Conservation (phyloP, 73 alveolate genomes). For the Tetrahymena thermophila region DNA sequence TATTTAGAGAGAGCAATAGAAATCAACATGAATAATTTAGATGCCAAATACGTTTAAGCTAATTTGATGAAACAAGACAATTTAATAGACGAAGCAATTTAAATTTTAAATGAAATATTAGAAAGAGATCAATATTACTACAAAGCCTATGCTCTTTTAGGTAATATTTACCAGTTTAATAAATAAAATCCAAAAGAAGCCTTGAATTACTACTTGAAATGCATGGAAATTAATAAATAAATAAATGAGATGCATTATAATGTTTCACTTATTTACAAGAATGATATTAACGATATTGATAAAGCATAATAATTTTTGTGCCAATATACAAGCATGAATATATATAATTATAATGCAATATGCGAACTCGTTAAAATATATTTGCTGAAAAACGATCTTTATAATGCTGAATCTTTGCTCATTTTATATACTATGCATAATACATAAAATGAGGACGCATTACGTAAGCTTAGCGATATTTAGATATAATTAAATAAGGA, state of each 20-base stretch:
- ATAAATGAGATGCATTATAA: not conserved
- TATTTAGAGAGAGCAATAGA: not conserved
- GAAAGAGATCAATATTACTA: not conserved
- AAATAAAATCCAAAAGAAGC: not conserved
- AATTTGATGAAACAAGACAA: not conserved
- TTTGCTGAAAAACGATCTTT: not conserved
- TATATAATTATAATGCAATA: not conserved
- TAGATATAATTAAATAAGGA: too few species aligned
- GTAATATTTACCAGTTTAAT: not conserved
- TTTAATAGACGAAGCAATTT: not conserved
- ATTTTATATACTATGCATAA: not conserved
- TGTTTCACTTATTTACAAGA: not conserved
- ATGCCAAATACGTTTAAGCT: not conserved
- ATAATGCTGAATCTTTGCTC: not conserved
- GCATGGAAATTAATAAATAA: not conserved
- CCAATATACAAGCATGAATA: not conserved
- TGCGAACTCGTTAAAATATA: not conserved
- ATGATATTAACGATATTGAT: not conserved
- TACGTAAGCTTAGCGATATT: not conserved
- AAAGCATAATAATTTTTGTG: not conserved
- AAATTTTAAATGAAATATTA: not conserved
- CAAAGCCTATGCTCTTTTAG: not conserved
- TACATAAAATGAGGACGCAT: not conserved
- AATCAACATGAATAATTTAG: not conserved
- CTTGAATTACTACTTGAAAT: not conserved